Evolutionary conservation across 2,329 filamentous ascomycete genomes (phyloP).

Genomic region (Fusarium sp.): DNA sequence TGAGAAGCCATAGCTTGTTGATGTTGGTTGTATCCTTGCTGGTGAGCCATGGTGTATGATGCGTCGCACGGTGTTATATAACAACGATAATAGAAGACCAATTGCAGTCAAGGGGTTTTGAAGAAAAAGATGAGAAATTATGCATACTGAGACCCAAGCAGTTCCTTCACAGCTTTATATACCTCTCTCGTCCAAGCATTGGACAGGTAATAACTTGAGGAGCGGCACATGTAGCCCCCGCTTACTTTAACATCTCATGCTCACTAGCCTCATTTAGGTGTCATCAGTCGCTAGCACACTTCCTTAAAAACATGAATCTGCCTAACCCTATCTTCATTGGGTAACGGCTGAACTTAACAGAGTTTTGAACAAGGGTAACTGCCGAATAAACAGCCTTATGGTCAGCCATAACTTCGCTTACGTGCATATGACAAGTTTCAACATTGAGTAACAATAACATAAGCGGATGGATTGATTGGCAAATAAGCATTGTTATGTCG

Average conservation of each 20-base stretch:
- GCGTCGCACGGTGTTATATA: no score
- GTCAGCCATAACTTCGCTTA: background rate
- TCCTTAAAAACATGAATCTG: background rate
- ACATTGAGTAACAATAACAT: background rate
- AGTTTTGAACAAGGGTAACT: no score
- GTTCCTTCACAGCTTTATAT: accelerated
- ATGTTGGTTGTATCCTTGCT: background rate
- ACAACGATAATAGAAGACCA: no score
- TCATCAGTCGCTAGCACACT: background rate
- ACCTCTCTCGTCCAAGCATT: accelerated
- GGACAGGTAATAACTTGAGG: background rate
- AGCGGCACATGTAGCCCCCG: background rate
- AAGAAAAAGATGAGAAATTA: no score
- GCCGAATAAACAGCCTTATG: background rate
- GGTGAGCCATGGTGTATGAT: background rate
- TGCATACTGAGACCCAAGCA: no score
- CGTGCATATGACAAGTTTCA: background rate
- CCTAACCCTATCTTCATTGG: background rate
- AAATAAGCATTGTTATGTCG: background rate
- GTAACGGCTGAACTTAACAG: background rate
- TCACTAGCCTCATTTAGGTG: background rate
- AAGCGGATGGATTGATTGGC: background rate
- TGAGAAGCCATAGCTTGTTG: background rate
- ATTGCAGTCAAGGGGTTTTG: accelerated
- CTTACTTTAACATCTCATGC: background rate